Evolutionary conservation across 164 flowering plant genomes (phyloP).

Genomic region (Piper betle): DNA sequence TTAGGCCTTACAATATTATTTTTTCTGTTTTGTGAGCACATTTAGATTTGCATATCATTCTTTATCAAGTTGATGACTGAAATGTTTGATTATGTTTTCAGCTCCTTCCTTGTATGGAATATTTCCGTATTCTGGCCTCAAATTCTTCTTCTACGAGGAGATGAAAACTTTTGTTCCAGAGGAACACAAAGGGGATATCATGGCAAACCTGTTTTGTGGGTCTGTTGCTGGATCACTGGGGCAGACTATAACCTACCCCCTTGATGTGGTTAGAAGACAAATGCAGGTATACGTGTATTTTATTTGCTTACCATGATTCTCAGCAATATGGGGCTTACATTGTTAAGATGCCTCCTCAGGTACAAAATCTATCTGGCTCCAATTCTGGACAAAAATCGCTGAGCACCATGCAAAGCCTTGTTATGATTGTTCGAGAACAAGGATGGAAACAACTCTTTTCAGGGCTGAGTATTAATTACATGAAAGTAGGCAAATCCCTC

Average conservation of each 20-base stretch:
- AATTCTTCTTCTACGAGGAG: conserved; percentile 91
- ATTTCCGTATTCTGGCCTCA: conserved; percentile 92
- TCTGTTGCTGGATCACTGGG: conserved; percentile 88
- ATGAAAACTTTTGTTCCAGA: conserved; percentile 78
- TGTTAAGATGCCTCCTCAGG: conserved; percentile 26
- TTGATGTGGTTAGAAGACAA: conserved; percentile 95
- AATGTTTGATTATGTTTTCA: conserved; percentile 12
- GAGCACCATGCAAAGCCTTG: conserved; percentile 67
- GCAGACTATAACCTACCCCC: conserved; percentile 97
- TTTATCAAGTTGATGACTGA: no score
- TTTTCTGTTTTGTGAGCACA: no score
- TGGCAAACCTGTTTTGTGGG: conserved; percentile 77
- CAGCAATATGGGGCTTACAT: neutral
- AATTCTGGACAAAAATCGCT: conserved; percentile 19
- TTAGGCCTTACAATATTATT: no score
- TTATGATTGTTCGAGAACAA: conserved; percentile 44
- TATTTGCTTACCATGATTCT: no score
- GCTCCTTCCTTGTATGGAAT: conserved; percentile 98
- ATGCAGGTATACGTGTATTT: conserved; percentile 59
- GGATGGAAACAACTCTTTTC: conserved; percentile 94
- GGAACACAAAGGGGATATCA: conserved; percentile 53
- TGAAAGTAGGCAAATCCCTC: conserved; percentile 36
- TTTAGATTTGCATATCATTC: no score
- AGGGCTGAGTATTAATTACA: conserved; percentile 88
- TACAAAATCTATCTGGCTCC: conserved; percentile 35